Evolutionary conservation across 768 basidiomycete species (phyloP), one percentile per base, ranked within the genome.

Genomic region (Boletales sp.): DNA sequence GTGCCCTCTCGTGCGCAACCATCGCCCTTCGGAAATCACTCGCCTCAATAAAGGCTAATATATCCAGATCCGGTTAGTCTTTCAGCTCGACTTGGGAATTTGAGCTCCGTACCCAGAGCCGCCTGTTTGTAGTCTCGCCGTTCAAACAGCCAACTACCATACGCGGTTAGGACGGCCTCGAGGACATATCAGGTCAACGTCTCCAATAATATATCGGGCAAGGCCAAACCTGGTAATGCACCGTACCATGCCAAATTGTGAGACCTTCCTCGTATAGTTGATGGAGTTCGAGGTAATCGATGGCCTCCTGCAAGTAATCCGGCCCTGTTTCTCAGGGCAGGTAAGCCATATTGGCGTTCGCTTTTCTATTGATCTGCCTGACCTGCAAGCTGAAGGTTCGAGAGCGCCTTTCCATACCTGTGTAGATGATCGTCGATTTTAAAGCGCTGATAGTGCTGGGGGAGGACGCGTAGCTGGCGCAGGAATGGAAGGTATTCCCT

Each of bases 401-500:
- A 66, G 47, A 99, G 68, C 4, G 95, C 95, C 48, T 78, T 86
- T 43, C 77, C 74, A 57, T 88, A 71, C 31, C 90, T 80, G 63
- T 82, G 83, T 36, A 98, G 78, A 64, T 97, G 84, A 61, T 97
- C 93, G 61, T 99, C 94, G 50, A 99, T 98, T 57, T 80, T 80
- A 73, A 90, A 96, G 40, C 82, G 73, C 57, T 97, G 94, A 60
- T 95, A 90, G 62, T 82, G 78, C 50, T 80, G 81, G 40, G 92
- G 87, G 28, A 68, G 54, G 0, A 85, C 78, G 17, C 90, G 82
- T 8, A 99, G 77, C 57, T 95, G 91, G 9, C 92, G 83, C 31
- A 99, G 77, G 82, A 99, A 98, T 0, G 96, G 96, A 0, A 99
- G 81, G 62, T 99, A 99, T 64, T 99, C 96, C 58, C 94, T 79